A percentile compares a stretch with the other conserved stretches of the same genome.
Evolutionary conservation across 2,329 filamentous ascomycete genomes (phyloP).

Genomic region (Colletotrichum sp.): DNA sequence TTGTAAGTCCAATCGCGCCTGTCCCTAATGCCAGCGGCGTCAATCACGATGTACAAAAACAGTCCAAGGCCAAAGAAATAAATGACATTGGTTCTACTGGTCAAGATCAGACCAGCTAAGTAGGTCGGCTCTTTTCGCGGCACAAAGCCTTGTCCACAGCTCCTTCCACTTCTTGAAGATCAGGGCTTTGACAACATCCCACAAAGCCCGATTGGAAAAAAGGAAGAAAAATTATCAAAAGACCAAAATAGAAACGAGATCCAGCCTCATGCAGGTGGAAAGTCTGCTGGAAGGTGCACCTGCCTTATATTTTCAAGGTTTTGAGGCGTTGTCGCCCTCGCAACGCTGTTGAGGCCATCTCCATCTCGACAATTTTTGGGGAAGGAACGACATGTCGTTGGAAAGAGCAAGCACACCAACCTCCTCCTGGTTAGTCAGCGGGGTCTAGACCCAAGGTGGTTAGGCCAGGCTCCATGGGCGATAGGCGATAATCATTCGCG

Average conservation of each 20-base stretch:
- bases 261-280: neutral
- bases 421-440: neutral
- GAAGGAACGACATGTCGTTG: conserved; percentile 15
- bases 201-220: neutral
- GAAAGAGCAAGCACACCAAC: neutral
- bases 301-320: neutral
- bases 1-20: neutral
- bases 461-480: neutral
- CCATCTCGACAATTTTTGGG: neutral
- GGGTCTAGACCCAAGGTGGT: neutral
- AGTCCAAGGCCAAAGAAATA: neutral
- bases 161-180: neutral
- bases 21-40: neutral
- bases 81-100: neutral
- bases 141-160: neutral
- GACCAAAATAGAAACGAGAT: neutral
- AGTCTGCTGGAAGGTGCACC: neutral
- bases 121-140: neutral
- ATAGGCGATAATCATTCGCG: neutral
- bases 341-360: neutral
- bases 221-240: neutral
- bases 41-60: neutral
- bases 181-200: neutral
- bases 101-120: neutral
- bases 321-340: neutral